phyloP scores from a whole-genome alignment of 2,329 filamentous ascomycete species.

The Venturia aucupariae region DNA sequence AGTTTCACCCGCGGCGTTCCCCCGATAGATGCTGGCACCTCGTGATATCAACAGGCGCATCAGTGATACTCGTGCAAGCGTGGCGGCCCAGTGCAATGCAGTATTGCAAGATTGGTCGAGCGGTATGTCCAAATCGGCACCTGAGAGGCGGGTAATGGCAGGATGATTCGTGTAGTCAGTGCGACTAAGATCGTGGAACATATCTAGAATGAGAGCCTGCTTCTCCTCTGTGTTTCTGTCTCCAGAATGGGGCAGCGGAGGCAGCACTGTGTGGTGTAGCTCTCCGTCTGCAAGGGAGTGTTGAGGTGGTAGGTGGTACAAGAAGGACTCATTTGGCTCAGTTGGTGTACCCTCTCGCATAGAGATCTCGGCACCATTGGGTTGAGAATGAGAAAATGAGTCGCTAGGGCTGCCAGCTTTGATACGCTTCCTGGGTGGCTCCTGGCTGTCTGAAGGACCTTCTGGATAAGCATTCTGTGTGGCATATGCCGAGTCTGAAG shows the following conservation, averaged over 20 bases:
- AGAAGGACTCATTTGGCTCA: slow-evolving; percentile 70
- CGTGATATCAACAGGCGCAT: slow-evolving; percentile 71
- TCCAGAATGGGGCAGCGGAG: slow-evolving; percentile 52
- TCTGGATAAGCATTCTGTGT: slow-evolving; percentile 39
- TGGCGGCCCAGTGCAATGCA: slow-evolving; percentile 92
- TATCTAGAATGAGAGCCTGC: slow-evolving; percentile 68
- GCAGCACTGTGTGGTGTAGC: slow-evolving; percentile 46
- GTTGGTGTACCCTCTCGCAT: slow-evolving; percentile 59
- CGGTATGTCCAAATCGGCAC: slow-evolving; percentile 80
- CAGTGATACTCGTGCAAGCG: slow-evolving; percentile 74
- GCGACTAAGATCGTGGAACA: slow-evolving; percentile 65
- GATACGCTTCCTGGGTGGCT: slow-evolving; percentile 75
- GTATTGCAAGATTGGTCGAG: slow-evolving; percentile 86
- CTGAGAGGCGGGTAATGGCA: slow-evolving; percentile 64
- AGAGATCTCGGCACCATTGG: slow-evolving; percentile 46
- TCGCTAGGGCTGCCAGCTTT: slow-evolving; percentile 36
- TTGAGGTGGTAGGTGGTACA: slow-evolving; percentile 45
- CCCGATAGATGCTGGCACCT: slow-evolving; percentile 78
- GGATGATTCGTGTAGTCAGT: slow-evolving; percentile 67
- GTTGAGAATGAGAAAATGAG: slow-evolving; percentile 26
- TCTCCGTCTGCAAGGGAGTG: slow-evolving; percentile 37
- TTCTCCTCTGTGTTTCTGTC: slow-evolving; percentile 65
- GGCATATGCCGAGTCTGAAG: slow-evolving; percentile 56
- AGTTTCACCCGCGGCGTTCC: slow-evolving; percentile 85
- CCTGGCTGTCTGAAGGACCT: slow-evolving; percentile 41